These are phyloP conservation scores for Phytophthora crassamura DNA, from an alignment of 352 stramenopile species.

Conservation along the genomic window DNA sequence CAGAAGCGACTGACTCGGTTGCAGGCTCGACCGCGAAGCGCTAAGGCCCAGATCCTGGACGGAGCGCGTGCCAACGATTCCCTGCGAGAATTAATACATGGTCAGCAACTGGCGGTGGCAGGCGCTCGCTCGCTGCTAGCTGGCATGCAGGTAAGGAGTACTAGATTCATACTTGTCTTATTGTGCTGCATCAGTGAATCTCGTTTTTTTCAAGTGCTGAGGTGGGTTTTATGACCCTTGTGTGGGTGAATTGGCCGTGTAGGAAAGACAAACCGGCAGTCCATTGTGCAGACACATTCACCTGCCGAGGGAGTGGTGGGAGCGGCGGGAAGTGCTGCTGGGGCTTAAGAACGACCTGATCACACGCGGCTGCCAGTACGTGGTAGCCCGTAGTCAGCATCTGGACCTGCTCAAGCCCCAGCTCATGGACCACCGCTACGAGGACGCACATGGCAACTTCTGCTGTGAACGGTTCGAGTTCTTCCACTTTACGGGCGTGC, in stretches of 20 bases:
- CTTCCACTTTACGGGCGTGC: slow-evolving; percentile 8
- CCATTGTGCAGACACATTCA: slow-evolving; percentile 36
- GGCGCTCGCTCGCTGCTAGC: too few species aligned
- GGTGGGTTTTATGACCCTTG: slow-evolving; percentile 9
- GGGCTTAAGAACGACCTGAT: slow-evolving; percentile 48
- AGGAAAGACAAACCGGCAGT: slow-evolving; percentile 38
- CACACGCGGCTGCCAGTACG: slow-evolving; percentile 41
- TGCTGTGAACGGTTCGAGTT: slow-evolving; percentile 51
- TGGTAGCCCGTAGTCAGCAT: slow-evolving; percentile 43
- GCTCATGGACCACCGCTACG: slow-evolving; percentile 43
- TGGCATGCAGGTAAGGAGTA: too few species aligned
- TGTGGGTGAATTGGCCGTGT: not conserved
- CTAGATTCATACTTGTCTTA: too few species aligned
- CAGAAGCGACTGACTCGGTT: slow-evolving; percentile 26
- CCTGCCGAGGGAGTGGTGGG: slow-evolving; percentile 32
- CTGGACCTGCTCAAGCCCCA: slow-evolving; percentile 45
- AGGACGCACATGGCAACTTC: slow-evolving; percentile 35
- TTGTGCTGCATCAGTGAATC: not conserved
- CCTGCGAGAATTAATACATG: slow-evolving; percentile 38
- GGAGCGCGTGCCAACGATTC: slow-evolving; percentile 24
- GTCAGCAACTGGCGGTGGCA: too few species aligned
- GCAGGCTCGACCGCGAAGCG: slow-evolving; percentile 28
- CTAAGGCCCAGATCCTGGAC: slow-evolving; percentile 25
- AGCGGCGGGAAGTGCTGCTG: slow-evolving; percentile 47
- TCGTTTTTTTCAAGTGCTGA: not conserved